phyloP scores from a whole-genome alignment of 1,139 yeast genomes.

The Suhomyces taliae region DNA sequence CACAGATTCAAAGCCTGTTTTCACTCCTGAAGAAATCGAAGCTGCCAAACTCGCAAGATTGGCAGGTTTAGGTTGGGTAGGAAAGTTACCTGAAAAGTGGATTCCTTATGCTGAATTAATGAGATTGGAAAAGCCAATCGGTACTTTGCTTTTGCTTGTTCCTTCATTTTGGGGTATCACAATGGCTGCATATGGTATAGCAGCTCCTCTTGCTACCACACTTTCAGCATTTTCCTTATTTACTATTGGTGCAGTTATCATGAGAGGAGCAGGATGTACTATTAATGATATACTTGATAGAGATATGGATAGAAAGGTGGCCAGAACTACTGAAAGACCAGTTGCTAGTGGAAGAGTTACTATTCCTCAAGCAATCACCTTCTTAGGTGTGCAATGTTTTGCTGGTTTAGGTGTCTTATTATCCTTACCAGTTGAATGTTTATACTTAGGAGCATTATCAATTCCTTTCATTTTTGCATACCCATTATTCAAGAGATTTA shows the following conservation, averaged over 20 bases:
- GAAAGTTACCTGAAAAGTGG: constrained; percentile 64
- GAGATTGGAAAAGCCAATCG: constrained; percentile 93
- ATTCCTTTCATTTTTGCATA: constrained; percentile 80
- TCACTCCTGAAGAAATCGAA: constrained; percentile 55
- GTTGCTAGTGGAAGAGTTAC: constrained; percentile 84
- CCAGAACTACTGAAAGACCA: constrained; percentile 86
- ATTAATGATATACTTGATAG: constrained; percentile 88
- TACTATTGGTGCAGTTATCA: constrained; percentile 79
- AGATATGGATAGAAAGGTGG: constrained; percentile 78
- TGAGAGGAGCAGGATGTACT: constrained; percentile 99
- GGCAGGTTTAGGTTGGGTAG: constrained; percentile 60
- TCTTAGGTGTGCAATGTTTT: constrained; percentile 71
- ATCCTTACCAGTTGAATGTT: constrained; percentile 77
- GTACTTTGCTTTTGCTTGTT: constrained; percentile 75
- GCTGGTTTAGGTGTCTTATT: constrained; percentile 76
- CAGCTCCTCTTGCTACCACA: constrained; percentile 67
- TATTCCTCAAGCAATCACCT: constrained; percentile 68
- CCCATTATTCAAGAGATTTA: constrained; percentile 90
- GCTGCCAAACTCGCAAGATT: constrained; percentile 58
- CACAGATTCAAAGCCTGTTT: constrained; percentile 17
- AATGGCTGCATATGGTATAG: constrained; percentile 76
- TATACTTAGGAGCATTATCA: constrained; percentile 78
- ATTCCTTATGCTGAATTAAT: constrained; percentile 90
- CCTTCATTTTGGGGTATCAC: constrained; percentile 84
- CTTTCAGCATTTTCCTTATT: constrained; percentile 62